Evolutionary conservation across 1,284 basidiomycete genomes (phyloP).

Genomic region (Vanrija humicola): DNA sequence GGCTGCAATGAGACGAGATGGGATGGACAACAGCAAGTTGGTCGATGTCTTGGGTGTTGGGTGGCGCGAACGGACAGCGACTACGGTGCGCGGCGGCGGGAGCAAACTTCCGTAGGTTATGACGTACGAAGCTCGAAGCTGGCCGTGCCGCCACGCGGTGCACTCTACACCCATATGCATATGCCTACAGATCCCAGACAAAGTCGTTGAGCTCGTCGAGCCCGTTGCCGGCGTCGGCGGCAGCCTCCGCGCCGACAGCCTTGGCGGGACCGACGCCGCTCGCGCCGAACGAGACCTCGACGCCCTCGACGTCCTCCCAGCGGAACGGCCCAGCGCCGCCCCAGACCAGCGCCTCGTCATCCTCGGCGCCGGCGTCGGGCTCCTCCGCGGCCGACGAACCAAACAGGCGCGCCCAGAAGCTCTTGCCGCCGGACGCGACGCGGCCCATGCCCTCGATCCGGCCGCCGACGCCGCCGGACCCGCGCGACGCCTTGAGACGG

Average conservation of each 20-base stretch:
- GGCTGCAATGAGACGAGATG: slow-evolving; percentile 7
- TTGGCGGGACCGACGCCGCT: slow-evolving; percentile 27
- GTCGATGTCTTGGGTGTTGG: background rate
- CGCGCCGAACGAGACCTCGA: slow-evolving; percentile 38
- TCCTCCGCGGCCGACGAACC: slow-evolving; percentile 9
- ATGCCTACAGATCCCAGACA: slow-evolving; percentile 23
- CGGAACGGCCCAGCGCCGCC: slow-evolving; percentile 38
- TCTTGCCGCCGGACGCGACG: slow-evolving; percentile 21
- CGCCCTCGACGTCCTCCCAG: slow-evolving; percentile 47
- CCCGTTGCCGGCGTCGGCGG: slow-evolving; percentile 27
- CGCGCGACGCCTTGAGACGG: slow-evolving; percentile 39
- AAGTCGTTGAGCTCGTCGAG: slow-evolving; percentile 36
- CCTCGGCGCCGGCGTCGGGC: slow-evolving; percentile 21
- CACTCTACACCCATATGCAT: background rate
- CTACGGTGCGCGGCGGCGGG: background rate
- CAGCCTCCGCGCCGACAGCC: background rate
- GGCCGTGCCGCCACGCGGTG: background rate
- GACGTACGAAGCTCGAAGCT: background rate
- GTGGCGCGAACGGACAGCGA: background rate
- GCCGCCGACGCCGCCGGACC: slow-evolving; percentile 26
- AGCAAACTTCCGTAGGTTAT: background rate
- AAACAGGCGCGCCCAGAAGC: slow-evolving; percentile 28
- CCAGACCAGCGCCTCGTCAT: slow-evolving; percentile 41
- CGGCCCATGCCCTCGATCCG: slow-evolving; percentile 44
- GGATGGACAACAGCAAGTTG: background rate